phyloP scores from a whole-genome alignment of 73 alveolate species.

The Blepharisma japonicum region DNA sequence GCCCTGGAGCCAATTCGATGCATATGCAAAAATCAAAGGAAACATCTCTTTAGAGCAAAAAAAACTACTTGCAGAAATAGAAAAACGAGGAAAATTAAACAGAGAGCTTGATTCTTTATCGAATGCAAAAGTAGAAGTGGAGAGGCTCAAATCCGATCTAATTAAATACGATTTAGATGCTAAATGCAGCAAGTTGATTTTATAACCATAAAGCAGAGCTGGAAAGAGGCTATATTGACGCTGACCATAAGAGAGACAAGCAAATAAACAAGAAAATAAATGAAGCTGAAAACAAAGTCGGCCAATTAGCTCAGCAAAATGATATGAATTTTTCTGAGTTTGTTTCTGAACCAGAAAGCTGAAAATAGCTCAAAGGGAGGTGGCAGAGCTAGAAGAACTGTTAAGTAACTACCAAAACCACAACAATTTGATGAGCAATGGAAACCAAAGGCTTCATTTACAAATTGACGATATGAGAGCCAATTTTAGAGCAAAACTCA shows the following conservation, averaged over 20 bases:
- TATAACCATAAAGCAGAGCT: conserved; percentile 63
- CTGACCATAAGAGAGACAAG: conserved; percentile 42
- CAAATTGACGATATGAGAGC: conserved; percentile 69
- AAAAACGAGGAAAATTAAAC: conserved; percentile 82
- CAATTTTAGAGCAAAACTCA: conserved; percentile 43
- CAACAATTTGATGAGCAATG: conserved; percentile 34
- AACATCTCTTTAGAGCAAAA: conserved; percentile 84
- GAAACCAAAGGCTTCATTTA: conserved; percentile 67
- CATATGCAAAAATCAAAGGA: conserved; percentile 51
- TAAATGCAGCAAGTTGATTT: conserved; percentile 56
- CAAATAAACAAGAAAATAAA: conserved; percentile 50
- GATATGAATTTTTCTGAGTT: conserved; percentile 77
- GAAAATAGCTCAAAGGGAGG: conserved; percentile 84
- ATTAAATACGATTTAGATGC: conserved; percentile 62
- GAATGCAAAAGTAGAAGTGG: conserved; percentile 78
- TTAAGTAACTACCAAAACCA: conserved; percentile 45
- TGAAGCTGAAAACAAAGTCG: conserved; percentile 50
- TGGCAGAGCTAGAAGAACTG: conserved; percentile 92
- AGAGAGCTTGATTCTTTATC: conserved; percentile 67
- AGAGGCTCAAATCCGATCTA: conserved; percentile 78
- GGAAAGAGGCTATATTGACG: conserved; percentile 70
- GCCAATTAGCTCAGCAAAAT: conserved; percentile 60
- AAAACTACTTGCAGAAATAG: conserved; percentile 79
- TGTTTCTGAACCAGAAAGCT: conserved; percentile 67
- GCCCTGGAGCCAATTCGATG: conserved; percentile 78